Base-by-base conservation (phyloP, 257 asterid species). In the Linaria vulgaris region DNA sequence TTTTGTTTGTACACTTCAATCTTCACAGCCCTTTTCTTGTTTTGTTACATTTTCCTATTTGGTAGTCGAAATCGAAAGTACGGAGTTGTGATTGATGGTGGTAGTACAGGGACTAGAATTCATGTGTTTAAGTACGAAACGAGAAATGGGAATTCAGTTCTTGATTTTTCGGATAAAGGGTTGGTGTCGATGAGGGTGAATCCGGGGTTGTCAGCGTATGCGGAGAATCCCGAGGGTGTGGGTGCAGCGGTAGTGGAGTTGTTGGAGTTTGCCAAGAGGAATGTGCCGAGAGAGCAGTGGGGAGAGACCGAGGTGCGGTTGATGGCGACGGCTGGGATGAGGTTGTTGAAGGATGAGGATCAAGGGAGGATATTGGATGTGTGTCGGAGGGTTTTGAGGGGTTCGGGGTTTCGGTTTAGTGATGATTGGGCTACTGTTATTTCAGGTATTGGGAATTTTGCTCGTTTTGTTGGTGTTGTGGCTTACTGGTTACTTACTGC, bases 291-390 rank as follows among this genome's bases (percentile, higher is more conserved):
- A 71, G 85, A 85, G 53, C 71, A 64, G 58, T 84, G 96, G 96
- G 77, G 70, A 13, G 79, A 75, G 62, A 76, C 91, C n/a, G 91
- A 90, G 73, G 73, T 87, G 57, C 84, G 90, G 67, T 76, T 94
- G 67, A 82, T 90, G 99, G 97, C 99, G 1, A 92, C 99, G 11
- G 99, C 97, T 0, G 99, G 99, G 54, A 78, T 90, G 96, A 82
- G 99, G 80, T 70, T 90, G 86, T 69, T 90, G 84, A 70, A 72
- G 55, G 72, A 63, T 48, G 79, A 52, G 45, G 95, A 78, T 53
- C 97, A 85, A 43, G 90, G 75, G 57, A 79, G 69, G 81, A 85
- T 94, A 65, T 83, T 94, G 85, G 74, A 84, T 31, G 91, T 61
- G 11, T 94, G 97, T 63, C 62, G 96, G 74, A 70, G 66, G 73